These are phyloP conservation scores for Acanthochlamys bracteata DNA, from an alignment of 106 monocot species.

Conservation along the genomic window DNA sequence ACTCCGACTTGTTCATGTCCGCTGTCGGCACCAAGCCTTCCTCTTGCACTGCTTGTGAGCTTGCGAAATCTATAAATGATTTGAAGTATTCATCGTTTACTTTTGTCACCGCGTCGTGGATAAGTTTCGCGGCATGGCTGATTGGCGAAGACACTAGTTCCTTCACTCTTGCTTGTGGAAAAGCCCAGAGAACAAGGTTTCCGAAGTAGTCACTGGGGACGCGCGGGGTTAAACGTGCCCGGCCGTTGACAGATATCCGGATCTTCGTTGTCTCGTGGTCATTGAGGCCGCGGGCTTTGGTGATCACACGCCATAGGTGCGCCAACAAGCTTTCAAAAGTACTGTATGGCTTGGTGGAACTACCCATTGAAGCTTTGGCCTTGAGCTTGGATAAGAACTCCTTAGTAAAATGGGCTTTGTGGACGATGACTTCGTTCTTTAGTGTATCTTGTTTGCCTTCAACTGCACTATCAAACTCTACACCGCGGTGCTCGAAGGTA, in stretches of 20 bases:
- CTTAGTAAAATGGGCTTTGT: constrained; percentile 8
- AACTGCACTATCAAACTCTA: not conserved
- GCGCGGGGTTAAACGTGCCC: not conserved
- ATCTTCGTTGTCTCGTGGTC: constrained; percentile 8
- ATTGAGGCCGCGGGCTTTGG: constrained; percentile 10
- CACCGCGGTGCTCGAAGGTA: constrained; percentile 17
- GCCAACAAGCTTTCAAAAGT: constrained; percentile 26
- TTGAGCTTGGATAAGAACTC: constrained; percentile 21
- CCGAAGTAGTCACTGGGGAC: constrained; percentile 26
- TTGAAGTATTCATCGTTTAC: constrained; percentile 23
- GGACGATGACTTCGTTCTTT: constrained; percentile 5
- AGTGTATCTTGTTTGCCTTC: not conserved
- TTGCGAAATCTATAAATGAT: constrained; percentile 29
- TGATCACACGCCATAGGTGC: constrained; percentile 23
- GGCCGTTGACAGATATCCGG: constrained; percentile 19
- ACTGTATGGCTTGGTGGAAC: not conserved
- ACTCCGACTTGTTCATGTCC: not conserved
- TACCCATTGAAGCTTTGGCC: not conserved
- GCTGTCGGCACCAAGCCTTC: constrained; percentile 11
- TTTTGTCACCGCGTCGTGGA: constrained; percentile 6
- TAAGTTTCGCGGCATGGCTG: constrained; percentile 3
- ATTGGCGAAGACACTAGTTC: constrained; percentile 3
- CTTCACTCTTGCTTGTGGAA: not conserved
- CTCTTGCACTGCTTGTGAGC: constrained; percentile 3
- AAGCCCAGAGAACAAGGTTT: constrained; percentile 35